Percentiles rank a stretch among this genome's conserved stretches.
Conservation (phyloP, 73 alveolate species). For the Stentor roeselii region DNA sequence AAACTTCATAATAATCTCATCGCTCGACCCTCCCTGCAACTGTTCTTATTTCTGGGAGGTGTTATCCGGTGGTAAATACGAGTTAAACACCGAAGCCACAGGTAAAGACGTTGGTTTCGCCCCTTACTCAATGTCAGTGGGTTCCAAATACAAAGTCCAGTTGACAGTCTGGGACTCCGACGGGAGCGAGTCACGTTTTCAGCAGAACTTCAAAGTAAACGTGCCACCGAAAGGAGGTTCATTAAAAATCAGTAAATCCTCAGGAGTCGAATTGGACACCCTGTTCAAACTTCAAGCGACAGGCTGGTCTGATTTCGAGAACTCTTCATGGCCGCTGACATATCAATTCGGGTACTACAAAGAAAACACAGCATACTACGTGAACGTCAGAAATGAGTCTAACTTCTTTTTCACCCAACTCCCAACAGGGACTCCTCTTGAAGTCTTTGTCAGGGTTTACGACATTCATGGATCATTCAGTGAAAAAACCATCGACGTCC, state of each 20-base stretch:
- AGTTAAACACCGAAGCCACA: background rate
- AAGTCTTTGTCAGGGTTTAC: constrained; percentile 11
- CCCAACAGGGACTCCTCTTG: background rate
- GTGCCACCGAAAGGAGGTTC: background rate
- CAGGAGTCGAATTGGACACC: background rate
- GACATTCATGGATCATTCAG: background rate
- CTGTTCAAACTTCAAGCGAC: background rate
- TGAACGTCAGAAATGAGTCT: constrained; percentile 4
- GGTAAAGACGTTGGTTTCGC: background rate
- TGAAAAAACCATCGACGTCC: background rate
- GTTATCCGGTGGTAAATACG: background rate
- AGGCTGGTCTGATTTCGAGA: background rate
- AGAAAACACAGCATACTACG: background rate
- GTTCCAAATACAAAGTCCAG: background rate
- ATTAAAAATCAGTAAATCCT: background rate
- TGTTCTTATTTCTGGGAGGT: background rate
- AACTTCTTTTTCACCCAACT: background rate
- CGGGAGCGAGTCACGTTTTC: background rate
- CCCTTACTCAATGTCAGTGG: background rate
- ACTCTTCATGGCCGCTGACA: background rate
- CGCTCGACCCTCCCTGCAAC: background rate
- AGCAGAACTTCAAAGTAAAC: background rate
- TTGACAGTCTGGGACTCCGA: background rate
- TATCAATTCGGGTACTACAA: constrained; percentile 20
- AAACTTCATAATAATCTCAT: background rate